Evolutionary conservation across 441 rosid genomes (phyloP).

Genomic region (Populus hybrid): DNA sequence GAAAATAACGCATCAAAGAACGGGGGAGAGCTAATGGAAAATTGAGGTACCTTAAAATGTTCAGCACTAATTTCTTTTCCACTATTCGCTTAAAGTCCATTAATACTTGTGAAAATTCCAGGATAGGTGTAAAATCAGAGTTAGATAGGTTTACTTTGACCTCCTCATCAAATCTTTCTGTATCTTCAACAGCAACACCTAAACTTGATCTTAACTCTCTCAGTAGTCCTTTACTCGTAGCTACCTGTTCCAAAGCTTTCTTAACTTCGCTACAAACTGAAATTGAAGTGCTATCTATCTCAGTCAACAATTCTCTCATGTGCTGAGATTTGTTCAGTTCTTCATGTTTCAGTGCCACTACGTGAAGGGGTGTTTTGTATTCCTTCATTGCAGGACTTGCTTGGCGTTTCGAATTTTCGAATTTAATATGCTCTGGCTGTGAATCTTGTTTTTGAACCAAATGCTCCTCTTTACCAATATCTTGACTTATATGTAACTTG

Average conservation of each 20-base stretch:
- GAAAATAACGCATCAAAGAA: not conserved
- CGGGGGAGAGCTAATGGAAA: not conserved
- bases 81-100: constrained; percentile 38
- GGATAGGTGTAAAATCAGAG: constrained; percentile 13
- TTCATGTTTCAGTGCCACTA: constrained; percentile 3
- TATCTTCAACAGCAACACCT: constrained; percentile 10
- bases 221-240: constrained; percentile 21
- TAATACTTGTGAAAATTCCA: constrained; percentile 25
- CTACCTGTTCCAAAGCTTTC: constrained; percentile 30
- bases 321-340: constrained; percentile 14
- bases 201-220: constrained; percentile 18
- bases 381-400: constrained; percentile 19
- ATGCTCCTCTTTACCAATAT: constrained; percentile 10
- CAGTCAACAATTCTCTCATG: constrained; percentile 10
- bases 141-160: not conserved
- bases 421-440: not conserved
- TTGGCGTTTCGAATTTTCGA: constrained; percentile 13
- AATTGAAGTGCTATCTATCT: constrained; percentile 20
- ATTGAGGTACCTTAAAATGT: constrained; percentile 40
- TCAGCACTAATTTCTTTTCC: constrained; percentile 37
- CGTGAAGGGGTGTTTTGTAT: not conserved
- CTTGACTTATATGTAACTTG: constrained; percentile 12
- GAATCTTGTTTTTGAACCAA: constrained; percentile 14
- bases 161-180: constrained; percentile 8
- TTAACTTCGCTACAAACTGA: constrained; percentile 25